Evolutionary conservation across 176 grass and related monocot species (phyloP), one percentile per base, ranked within the genome.

Genomic region (Oryza australiensis): DNA sequence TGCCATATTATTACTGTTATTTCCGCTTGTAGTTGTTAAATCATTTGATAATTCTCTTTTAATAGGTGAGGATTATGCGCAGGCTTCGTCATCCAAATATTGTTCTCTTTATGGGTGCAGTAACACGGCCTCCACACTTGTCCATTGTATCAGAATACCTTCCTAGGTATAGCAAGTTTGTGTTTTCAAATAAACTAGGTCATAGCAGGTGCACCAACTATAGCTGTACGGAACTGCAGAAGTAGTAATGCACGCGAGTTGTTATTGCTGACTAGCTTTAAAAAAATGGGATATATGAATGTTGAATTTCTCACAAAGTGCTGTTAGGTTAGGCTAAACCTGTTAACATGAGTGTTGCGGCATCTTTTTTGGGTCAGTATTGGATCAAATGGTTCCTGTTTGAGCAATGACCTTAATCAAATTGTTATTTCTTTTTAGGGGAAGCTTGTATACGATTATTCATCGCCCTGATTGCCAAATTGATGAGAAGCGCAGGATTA

Each of bases 141-240:
- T 97, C 94, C 62, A 97, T 97, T 73, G 90, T 97, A 59, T 97
- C 94, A 53, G 94, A 97, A 77, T 97, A 90, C 80, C 88, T 97
- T 70, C 92, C 88, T 84, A 97, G 94, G 94, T 97, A 82, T 41
- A 62, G 68, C 26, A 83, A 82, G 46, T 37, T 87, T 70, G 16
- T 79, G 64, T 73, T 85, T 43, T 77, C 11, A 20, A 51, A 87
- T 64, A 53, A 64, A 30, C 3, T 82, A 59, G 9, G 26, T 62
- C 53, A 72, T 73, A 75, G 77, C 55, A 34, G n/a, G 35, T 71
- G 65, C 9, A 57, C 67, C 64, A 23, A 43, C 32, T 48, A 72
- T 48, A 75, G n/a, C 34, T 53, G 23, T 55, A 55, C 49, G 7
- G 49, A 55, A 22, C 49, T 76, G 59, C 26, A 3, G 46, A 27